These are phyloP conservation scores for Pittosporum tobira DNA, from an alignment of 129 eudicot species.

Conservation along the genomic window DNA sequence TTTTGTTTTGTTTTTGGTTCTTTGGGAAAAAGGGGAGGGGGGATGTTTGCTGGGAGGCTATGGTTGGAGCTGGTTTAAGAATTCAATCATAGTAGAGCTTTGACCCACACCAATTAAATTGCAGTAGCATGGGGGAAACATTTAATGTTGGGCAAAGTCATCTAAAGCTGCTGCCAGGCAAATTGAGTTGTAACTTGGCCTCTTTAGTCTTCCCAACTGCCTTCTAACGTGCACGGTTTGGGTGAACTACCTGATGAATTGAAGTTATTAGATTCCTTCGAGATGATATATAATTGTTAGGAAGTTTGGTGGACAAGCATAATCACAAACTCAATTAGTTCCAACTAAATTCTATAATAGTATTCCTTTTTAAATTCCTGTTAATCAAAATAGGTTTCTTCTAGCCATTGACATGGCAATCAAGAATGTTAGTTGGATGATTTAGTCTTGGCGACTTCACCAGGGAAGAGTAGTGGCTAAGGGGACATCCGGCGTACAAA, in stretches of 20 bases:
- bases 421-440: no score
- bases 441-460: no score
- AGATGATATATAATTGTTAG: neutral
- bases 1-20: neutral
- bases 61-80: no score
- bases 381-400: neutral
- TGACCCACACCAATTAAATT: slow-evolving; percentile 4
- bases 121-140: slow-evolving; percentile 5
- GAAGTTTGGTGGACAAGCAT: slow-evolving; percentile 17
- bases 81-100: neutral
- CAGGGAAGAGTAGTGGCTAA: no score
- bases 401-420: no score
- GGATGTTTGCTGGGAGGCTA: no score
- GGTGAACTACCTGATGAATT: neutral
- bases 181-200: slow-evolving; percentile 23
- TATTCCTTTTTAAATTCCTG: neutral
- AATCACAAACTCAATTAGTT: neutral
- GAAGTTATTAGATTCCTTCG: neutral
- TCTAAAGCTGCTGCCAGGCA: slow-evolving; percentile 11
- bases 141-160: slow-evolving; percentile 9
- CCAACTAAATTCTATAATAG: neutral
- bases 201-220: slow-evolving; percentile 3
- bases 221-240: slow-evolving; percentile 16
- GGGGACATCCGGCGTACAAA: no score
- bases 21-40: neutral